A percentile compares a stretch with the other conserved stretches of the same genome.
Conservation (phyloP, 306 rosid species). For the Rubus parviflorus region DNA sequence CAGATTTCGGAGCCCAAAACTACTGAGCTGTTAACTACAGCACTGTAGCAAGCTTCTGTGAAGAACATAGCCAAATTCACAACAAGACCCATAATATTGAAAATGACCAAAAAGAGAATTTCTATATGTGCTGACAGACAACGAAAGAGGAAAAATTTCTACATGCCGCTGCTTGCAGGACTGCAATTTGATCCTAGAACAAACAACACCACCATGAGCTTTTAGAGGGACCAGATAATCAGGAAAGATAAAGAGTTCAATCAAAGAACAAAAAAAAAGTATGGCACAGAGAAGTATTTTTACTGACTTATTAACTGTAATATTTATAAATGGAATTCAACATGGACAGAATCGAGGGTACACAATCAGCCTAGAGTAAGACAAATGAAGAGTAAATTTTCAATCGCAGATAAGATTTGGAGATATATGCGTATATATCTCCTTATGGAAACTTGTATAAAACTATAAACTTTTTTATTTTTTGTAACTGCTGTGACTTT, state of each 20-base stretch:
- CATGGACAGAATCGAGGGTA: not conserved
- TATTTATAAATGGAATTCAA: too few relatives aligned
- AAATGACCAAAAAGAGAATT: too few relatives aligned
- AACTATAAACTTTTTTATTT: not conserved
- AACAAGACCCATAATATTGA: not conserved
- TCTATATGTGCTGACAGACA: not conserved
- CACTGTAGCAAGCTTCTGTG: not conserved
- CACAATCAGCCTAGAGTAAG: not conserved
- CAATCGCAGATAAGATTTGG: too few relatives aligned
- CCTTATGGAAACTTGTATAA: not conserved
- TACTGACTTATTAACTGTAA: too few relatives aligned
- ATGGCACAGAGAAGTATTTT: not conserved
- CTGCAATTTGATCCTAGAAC: not conserved
- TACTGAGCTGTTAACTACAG: not conserved
- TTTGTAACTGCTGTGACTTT: not conserved
- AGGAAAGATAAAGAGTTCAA: not conserved
- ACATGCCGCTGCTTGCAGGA: not conserved
- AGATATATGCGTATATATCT: not conserved
- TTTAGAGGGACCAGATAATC: too few relatives aligned
- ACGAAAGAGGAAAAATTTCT: not conserved
- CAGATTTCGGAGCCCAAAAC: not conserved
- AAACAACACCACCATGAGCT: not conserved
- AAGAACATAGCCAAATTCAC: not conserved
- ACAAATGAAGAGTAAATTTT: not conserved
- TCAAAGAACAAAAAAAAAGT: not conserved